These are phyloP conservation scores for Salix suchowensis DNA, from an alignment of 345 rosid genomes.

Conservation along the genomic window DNA sequence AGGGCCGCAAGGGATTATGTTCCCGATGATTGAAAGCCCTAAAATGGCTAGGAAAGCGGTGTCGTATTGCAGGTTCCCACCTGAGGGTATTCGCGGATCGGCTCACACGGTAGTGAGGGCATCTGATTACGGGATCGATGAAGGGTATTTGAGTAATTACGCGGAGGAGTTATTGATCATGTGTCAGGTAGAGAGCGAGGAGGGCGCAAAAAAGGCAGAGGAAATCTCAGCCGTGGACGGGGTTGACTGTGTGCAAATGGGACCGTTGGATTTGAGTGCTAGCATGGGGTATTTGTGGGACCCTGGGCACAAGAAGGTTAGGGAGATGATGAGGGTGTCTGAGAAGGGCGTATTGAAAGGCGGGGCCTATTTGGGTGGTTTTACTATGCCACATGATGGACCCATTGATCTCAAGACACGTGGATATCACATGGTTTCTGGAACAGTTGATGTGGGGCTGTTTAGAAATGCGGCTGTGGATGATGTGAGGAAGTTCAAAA, in stretches of 20 bases:
- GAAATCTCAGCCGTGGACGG: conserved; percentile 82
- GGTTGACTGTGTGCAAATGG: conserved; percentile 91
- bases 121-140: conserved; percentile 74
- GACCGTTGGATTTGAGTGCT: conserved; percentile 88
- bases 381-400: conserved; percentile 69
- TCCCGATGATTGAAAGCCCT: conserved; percentile 77
- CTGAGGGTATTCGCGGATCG: conserved; percentile 70
- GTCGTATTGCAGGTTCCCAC: conserved; percentile 80
- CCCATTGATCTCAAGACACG: conserved; percentile 46
- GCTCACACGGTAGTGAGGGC: conserved; percentile 85
- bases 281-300: conserved; percentile 89
- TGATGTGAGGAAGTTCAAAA: conserved; percentile 70
- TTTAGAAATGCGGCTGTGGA: conserved; percentile 63
- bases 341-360: conserved; percentile 64
- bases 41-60: conserved; percentile 66
- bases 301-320: conserved; percentile 85
- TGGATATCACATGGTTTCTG: conserved; percentile 77
- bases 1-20: conserved; percentile 90
- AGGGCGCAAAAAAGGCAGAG: conserved; percentile 56
- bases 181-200: conserved; percentile 88
- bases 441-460: conserved; percentile 67
- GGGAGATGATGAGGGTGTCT: conserved; percentile 54
- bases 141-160: conserved; percentile 66
- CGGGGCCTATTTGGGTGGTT: conserved; percentile 63
- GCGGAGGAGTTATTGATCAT: conserved; percentile 65